Percentiles rank a stretch among this genome's conserved stretches.
These are phyloP conservation scores for Hypocreales sp. DNA, from an alignment of 2,329 filamentous ascomycete genomes.

Conservation along the genomic window DNA sequence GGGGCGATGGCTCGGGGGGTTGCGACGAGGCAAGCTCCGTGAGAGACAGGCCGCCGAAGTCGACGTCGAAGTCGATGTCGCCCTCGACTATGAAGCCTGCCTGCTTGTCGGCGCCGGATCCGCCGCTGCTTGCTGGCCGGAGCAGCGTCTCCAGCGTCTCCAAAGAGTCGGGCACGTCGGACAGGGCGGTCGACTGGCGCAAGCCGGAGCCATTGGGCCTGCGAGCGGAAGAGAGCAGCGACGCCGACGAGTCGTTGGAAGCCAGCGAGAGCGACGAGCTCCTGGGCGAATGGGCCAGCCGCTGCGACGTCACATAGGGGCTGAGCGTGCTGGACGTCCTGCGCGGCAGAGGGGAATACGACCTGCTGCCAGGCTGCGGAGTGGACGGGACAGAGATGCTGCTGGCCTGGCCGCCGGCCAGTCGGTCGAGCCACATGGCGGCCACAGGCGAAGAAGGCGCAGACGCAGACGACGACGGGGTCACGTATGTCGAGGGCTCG, in stretches of 20 bases:
- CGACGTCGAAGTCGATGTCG: conserved; percentile 51
- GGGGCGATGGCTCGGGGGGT: conserved; percentile 6
- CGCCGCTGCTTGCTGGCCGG: conserved; percentile 9
- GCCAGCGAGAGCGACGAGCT: conserved; percentile 67
- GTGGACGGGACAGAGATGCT: conserved; percentile 41
- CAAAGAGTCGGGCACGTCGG: conserved; percentile 48
- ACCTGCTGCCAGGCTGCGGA: conserved; percentile 46
- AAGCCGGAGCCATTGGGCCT: conserved; percentile 53
- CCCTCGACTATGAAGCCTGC: conserved; percentile 22
- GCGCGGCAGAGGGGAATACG: conserved; percentile 55
- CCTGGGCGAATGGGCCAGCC: conserved; percentile 52
- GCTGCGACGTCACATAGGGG: conserved; percentile 51
- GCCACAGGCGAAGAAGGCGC: neutral
- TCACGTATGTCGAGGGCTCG: too few species aligned
- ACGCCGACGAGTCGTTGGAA: conserved; percentile 62
- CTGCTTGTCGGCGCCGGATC: conserved; percentile 3
- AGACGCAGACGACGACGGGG: conserved; percentile 2
- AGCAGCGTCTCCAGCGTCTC: conserved; percentile 45
- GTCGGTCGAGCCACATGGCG: conserved; percentile 81
- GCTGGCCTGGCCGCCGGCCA: conserved; percentile 52
- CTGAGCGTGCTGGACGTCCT: conserved; percentile 53
- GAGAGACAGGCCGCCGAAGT: conserved; percentile 67
- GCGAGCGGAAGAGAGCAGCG: conserved; percentile 50
- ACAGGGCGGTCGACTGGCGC: conserved; percentile 36
- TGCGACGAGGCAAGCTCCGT: conserved; percentile 45